These are phyloP conservation scores for Erodium texanum DNA, from an alignment of 441 rosid genomes.

Conservation along the genomic window DNA sequence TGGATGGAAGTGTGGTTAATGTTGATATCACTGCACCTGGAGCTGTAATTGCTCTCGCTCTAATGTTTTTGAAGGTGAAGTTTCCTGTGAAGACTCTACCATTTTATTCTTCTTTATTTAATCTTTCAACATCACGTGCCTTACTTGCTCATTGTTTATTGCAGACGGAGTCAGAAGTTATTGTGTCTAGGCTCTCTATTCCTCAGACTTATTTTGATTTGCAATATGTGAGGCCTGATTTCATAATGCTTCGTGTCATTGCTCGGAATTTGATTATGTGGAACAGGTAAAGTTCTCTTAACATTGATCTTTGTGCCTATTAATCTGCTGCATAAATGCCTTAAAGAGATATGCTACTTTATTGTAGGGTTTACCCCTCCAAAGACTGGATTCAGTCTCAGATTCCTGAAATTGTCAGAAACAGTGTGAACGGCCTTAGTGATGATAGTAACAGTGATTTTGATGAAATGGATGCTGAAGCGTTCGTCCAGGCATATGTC, in stretches of 20 bases:
- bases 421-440: conserved; percentile 50
- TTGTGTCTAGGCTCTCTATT: conserved; percentile 69
- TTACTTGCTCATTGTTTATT: conserved; percentile 21
- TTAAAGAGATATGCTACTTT: conserved; percentile 16
- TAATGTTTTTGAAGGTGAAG: conserved; percentile 85
- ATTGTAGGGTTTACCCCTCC: conserved; percentile 69
- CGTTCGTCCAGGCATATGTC: conserved; percentile 81
- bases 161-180: conserved; percentile 84
- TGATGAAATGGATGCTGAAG: conserved; percentile 77
- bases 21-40: conserved; percentile 99
- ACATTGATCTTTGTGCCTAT: conserved; percentile 17
- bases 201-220: conserved; percentile 79
- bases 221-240: conserved; percentile 92
- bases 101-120: conserved; percentile 7
- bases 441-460: conserved; percentile 50
- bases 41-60: conserved; percentile 77
- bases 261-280: conserved; percentile 94
- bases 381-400: conserved; percentile 82
- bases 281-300: conserved; percentile 53
- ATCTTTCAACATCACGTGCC: conserved; percentile 17
- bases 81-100: conserved; percentile 15
- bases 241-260: conserved; percentile 96
- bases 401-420: conserved; percentile 72
- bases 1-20: conserved; percentile 71
- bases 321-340: not conserved